Conservation (phyloP, 495 filamentous ascomycete species). For the Penicillium turbatum region DNA sequence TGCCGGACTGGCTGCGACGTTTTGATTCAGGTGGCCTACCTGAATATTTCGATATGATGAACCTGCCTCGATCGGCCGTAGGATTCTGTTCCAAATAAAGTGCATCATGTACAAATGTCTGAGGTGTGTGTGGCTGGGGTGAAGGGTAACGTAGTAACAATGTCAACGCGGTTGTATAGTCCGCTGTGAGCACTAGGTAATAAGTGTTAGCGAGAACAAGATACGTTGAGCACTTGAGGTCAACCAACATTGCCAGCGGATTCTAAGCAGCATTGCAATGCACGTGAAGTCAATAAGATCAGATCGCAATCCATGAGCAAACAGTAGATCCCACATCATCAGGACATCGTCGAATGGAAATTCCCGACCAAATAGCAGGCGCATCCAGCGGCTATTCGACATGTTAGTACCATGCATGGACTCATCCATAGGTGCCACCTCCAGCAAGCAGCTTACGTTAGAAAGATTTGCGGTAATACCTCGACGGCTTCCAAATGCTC, state of each 20-base stretch:
- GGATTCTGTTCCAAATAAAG: conserved; percentile 76
- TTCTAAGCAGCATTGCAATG: conserved; percentile 87
- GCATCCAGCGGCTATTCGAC: conserved; percentile 75
- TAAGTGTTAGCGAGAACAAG: conserved; percentile 23
- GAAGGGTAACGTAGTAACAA: conserved; percentile 78
- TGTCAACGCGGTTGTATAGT: conserved; percentile 79
- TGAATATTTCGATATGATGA: conserved; percentile 80
- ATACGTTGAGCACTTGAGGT: not conserved
- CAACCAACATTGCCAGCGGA: conserved; percentile 80
- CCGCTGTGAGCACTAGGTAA: conserved; percentile 67
- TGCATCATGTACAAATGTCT: conserved; percentile 84
- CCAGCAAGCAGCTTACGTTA: conserved; percentile 57
- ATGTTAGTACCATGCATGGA: conserved; percentile 6
- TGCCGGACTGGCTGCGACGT: conserved; percentile 28
- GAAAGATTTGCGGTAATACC: conserved; percentile 91
- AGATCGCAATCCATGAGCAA: conserved; percentile 80
- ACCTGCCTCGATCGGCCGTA: conserved; percentile 62
- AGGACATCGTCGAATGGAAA: conserved; percentile 84
- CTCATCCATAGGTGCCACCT: not conserved
- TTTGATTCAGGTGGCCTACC: conserved; percentile 54
- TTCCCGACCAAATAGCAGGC: conserved; percentile 88
- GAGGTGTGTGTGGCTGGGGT: conserved; percentile 55
- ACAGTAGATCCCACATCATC: conserved; percentile 82
- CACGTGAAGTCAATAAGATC: conserved; percentile 84
- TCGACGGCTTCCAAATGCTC: conserved; percentile 79